These are phyloP conservation scores for Eugenia klotzschiana DNA, from an alignment of 441 rosid genomes.

Conservation along the genomic window DNA sequence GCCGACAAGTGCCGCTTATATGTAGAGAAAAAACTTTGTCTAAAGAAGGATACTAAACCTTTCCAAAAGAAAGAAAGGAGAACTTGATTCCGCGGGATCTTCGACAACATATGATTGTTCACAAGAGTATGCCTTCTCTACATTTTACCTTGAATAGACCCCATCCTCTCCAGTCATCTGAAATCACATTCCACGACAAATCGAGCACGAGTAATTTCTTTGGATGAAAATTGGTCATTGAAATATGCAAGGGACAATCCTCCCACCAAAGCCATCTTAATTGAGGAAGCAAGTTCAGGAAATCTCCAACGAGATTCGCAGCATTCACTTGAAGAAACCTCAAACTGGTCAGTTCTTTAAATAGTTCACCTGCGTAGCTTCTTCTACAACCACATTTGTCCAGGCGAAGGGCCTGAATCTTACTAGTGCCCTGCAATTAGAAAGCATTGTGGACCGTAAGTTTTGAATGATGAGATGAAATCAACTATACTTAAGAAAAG, in stretches of 20 bases:
- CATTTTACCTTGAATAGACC: no score
- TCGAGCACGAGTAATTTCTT: no score
- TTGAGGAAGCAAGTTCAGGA: not conserved
- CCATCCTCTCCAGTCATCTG: no score
- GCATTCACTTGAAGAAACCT: not conserved
- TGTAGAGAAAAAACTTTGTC: no score
- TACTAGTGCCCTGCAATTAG: not conserved
- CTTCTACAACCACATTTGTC: not conserved
- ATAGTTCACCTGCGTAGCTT: not conserved
- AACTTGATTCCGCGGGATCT: no score
- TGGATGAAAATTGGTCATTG: no score
- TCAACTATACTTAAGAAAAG: not conserved
- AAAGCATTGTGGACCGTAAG: not conserved
- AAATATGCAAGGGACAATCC: not conserved
- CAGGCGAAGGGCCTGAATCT: not conserved
- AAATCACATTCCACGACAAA: no score
- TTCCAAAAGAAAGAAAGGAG: no score
- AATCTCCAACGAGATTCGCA: not conserved
- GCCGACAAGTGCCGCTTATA: no score
- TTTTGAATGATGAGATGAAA: not conserved
- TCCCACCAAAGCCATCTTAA: not conserved
- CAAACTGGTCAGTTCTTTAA: not conserved
- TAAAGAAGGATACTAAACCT: no score
- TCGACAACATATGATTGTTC: no score
- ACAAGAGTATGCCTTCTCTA: no score